Evolutionary conservation across 805 yeast species (phyloP).

Genomic region (Blastobotrys parvus): DNA sequence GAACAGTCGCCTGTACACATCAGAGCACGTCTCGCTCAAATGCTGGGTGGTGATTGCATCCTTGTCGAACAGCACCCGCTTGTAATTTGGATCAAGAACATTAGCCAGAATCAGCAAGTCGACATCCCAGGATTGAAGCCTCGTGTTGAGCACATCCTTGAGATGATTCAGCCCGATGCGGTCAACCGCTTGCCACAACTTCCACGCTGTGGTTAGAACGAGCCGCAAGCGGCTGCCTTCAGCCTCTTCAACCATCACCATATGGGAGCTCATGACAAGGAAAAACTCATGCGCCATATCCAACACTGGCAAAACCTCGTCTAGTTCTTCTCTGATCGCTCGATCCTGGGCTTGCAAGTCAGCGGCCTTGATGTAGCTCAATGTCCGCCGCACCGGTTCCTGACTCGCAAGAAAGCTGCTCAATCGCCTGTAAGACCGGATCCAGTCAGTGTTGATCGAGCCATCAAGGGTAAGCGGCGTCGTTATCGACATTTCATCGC

Average conservation of each 20-base stretch:
- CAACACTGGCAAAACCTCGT: not conserved
- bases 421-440: not conserved
- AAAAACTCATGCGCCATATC: not conserved
- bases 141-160: not conserved
- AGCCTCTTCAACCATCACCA: not conserved
- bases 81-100: conserved; percentile 1
- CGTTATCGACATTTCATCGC: no score
- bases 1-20: conserved; percentile 1
- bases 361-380: not conserved
- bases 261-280: not conserved
- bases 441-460: not conserved
- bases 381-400: not conserved
- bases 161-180: not conserved
- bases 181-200: not conserved
- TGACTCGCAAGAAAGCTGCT: not conserved
- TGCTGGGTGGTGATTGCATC: not conserved
- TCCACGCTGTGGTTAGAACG: not conserved
- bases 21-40: not conserved
- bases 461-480: no score
- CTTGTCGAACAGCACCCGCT: not conserved
- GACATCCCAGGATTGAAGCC: conserved; percentile 3
- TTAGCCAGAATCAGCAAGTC: not conserved
- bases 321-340: not conserved
- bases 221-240: not conserved
- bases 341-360: not conserved